Conservation (phyloP, 78 protist genomes). For the Emiliania huxleyi region DNA sequence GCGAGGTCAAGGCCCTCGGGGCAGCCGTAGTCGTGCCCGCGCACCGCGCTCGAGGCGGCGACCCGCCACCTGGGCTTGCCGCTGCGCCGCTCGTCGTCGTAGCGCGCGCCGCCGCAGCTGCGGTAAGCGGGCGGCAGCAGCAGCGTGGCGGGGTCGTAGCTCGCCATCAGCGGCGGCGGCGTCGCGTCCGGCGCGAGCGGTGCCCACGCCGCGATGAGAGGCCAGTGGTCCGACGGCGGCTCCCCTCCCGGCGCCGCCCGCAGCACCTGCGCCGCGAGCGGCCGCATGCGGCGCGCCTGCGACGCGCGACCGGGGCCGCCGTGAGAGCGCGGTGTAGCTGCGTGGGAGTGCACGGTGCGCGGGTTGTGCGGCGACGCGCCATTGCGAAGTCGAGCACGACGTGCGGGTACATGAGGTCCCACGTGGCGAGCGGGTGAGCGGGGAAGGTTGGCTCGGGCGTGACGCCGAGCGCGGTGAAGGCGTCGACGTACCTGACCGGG, state of each 20-base stretch:
- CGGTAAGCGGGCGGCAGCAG: not conserved
- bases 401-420: not conserved
- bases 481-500: not conserved
- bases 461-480: not conserved
- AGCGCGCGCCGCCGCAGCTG: not conserved
- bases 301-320: too few species aligned
- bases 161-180: too few species aligned
- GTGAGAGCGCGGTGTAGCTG: too few species aligned
- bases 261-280: not conserved
- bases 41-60: not conserved
- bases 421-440: not conserved
- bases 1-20: not conserved
- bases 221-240: not conserved
- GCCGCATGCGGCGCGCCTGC: not conserved
- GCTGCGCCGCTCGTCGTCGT: not conserved
- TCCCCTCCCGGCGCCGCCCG: not conserved
- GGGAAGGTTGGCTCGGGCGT: not conserved
- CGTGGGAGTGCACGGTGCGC: too few species aligned
- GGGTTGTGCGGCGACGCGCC: not conserved
- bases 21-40: not conserved
- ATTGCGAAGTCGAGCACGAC: not conserved
- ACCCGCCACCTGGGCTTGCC: not conserved
- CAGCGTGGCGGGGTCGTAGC: not conserved
- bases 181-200: too few species aligned
- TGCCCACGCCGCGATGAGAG: not conserved